A percentile compares a stretch with the other conserved stretches of the same genome.
Evolutionary conservation across 2,329 filamentous ascomycete genomes (phyloP).

Genomic region (Clonostachys chloroleuca): DNA sequence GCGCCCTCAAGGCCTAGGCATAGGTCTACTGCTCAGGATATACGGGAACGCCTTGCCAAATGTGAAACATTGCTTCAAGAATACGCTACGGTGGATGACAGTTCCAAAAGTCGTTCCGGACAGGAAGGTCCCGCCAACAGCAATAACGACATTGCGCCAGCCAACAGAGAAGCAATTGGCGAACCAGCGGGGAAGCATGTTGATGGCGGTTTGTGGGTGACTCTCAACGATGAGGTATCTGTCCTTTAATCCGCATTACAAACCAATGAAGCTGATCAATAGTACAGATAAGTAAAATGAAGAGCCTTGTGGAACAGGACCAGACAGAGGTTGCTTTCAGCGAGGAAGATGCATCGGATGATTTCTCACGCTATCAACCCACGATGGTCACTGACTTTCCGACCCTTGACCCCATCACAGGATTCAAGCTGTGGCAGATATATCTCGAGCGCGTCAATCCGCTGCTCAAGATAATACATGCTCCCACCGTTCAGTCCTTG

Average conservation of each 20-base stretch:
- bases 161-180: constrained; percentile 21
- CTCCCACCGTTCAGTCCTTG: constrained; percentile 61
- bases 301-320: constrained; percentile 47
- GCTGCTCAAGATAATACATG: constrained; percentile 66
- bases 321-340: constrained; percentile 32
- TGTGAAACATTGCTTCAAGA: constrained; percentile 14
- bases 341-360: neutral
- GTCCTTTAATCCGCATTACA: neutral
- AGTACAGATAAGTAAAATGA: constrained; percentile 30
- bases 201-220: constrained; percentile 46
- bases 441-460: constrained; percentile 74
- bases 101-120: neutral
- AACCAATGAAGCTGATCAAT: constrained; percentile 37
- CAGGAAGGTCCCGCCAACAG: neutral
- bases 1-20: constrained; percentile 18
- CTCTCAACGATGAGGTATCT: constrained; percentile 50
- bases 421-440: constrained; percentile 69
- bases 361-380: neutral
- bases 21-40: constrained; percentile 15
- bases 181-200: constrained; percentile 40
- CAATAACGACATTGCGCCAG: constrained; percentile 21
- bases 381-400: constrained; percentile 10
- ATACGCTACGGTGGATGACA: neutral
- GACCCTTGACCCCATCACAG: constrained; percentile 60
- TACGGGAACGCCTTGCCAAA: constrained; percentile 13